Percentiles rank a stretch among this genome's conserved stretches.
Conservation (phyloP, 306 rosid genomes). For the Cercis canadensis region DNA sequence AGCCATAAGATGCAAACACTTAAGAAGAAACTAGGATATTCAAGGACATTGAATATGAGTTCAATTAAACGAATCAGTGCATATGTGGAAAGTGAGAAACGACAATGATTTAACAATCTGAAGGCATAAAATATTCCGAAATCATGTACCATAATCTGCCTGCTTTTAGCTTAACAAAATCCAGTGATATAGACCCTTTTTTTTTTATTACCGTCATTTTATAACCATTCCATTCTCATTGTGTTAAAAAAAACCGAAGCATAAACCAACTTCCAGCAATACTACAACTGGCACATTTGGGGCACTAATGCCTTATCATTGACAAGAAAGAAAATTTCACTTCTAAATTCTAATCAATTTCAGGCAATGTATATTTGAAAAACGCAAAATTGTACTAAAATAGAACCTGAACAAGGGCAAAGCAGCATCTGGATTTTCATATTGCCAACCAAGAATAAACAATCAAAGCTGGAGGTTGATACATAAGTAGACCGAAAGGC, state of each 20-base stretch:
- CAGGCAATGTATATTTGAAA: neutral
- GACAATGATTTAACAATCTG: too few relatives aligned
- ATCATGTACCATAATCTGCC: neutral
- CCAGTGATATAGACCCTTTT: constrained; percentile 5
- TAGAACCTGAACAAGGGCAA: constrained; percentile 35
- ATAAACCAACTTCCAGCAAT: neutral
- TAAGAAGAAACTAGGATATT: neutral
- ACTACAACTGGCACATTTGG: neutral
- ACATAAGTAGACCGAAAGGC: constrained; percentile 5
- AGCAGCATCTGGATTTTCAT: constrained; percentile 34
- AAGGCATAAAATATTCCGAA: constrained; percentile 7
- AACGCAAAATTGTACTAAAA: constrained; percentile 17
- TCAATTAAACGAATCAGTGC: neutral
- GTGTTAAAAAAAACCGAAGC: neutral
- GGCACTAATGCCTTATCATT: neutral
- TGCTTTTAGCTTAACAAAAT: constrained; percentile 5
- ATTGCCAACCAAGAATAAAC: neutral
- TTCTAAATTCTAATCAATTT: neutral
- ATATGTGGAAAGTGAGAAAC: too few relatives aligned
- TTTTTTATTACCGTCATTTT: neutral
- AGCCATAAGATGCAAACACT: neutral
- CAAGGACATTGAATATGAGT: neutral
- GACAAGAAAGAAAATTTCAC: neutral
- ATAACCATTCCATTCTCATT: neutral
- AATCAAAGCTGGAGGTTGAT: neutral